A percentile compares a stretch with the other conserved stretches of the same genome.
phyloP scores from a whole-genome alignment of 345 rosid species.

The Noccaea caerulescens region DNA sequence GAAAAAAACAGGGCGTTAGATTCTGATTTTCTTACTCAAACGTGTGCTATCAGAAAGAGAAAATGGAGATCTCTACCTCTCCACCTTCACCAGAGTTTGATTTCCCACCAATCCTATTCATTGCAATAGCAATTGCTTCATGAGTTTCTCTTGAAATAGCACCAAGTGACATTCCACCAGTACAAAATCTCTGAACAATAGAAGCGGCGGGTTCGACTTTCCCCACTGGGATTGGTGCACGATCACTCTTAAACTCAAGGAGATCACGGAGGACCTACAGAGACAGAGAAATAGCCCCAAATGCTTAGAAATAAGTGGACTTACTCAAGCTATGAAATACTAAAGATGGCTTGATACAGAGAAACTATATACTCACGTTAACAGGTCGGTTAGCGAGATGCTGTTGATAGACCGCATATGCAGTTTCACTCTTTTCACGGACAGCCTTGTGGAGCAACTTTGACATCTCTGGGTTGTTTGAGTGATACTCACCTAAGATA shows the following conservation, averaged over 20 bases:
- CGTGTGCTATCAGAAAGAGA: conserved; percentile 1
- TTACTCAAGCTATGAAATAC: background rate
- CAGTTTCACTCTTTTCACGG: conserved; percentile 94
- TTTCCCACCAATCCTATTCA: conserved; percentile 95
- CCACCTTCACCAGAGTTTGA: conserved; percentile 99
- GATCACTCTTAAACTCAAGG: conserved; percentile 91
- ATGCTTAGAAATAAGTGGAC: conserved; percentile 15
- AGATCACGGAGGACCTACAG: conserved; percentile 95
- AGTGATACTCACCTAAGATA: conserved; percentile 87
- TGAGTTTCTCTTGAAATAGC: conserved; percentile 99
- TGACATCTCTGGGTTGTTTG: conserved; percentile 98
- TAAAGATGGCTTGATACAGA: conserved; percentile 8
- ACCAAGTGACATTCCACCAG: conserved; percentile 99
- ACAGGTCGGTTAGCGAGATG: conserved; percentile 96
- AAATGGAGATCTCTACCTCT: conserved; percentile 62
- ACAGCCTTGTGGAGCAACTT: conserved; percentile 97
- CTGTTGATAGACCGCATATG: conserved; percentile 91
- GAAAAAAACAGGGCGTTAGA: conserved; percentile 1
- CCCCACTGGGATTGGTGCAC: conserved; percentile 86
- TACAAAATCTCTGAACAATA: conserved; percentile 91
- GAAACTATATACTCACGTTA: conserved; percentile 60
- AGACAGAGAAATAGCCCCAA: conserved; percentile 1
- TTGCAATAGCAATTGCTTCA: conserved; percentile 98
- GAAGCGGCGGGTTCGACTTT: conserved; percentile 90
- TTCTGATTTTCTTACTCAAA: background rate